These are phyloP conservation scores for thale cress (Arabidopsis thaliana) DNA, from an alignment of 345 rosid genomes.

Conservation along the genomic window TAIR10.1 NC_003070.9:4307001-4307500, in stretches of 20 bases:
- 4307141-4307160: background rate
- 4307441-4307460: slow-evolving; percentile 88
- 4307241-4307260: slow-evolving; percentile 64
- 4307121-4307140: slow-evolving; percentile 53
- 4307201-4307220: slow-evolving; percentile 61
- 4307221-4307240: slow-evolving; percentile 65
- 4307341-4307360: background rate
- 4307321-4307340: slow-evolving; percentile 83
- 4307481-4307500: slow-evolving; percentile 72
- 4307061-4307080: slow-evolving; percentile 52
- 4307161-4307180: slow-evolving; percentile 25
- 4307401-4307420: slow-evolving; percentile 16
- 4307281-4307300: slow-evolving; percentile 85
- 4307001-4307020: background rate
- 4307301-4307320: slow-evolving; percentile 84
- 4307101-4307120: slow-evolving; percentile 54
- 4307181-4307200: background rate
- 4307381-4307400: slow-evolving; percentile 8
- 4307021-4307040: background rate
- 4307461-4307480: slow-evolving; percentile 72
- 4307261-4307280: slow-evolving; percentile 76
- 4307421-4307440: slow-evolving; percentile 26
- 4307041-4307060: slow-evolving; percentile 55
- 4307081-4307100: slow-evolving; percentile 44
- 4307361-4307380: slow-evolving; percentile 3